Base-by-base conservation (phyloP, 2,329 filamentous ascomycete species). In the Pseudogymnoascus sp. region DNA sequence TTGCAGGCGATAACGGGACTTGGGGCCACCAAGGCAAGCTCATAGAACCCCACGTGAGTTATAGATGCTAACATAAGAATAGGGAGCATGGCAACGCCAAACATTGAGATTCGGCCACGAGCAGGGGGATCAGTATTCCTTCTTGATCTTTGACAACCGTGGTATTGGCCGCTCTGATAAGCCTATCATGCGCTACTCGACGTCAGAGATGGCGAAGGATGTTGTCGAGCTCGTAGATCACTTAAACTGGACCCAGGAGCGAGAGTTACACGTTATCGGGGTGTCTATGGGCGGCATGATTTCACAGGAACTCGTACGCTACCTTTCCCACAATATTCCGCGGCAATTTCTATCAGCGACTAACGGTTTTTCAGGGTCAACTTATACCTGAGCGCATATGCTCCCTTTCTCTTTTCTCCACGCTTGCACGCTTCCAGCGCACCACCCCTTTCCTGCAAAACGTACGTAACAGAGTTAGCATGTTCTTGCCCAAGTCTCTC, bases 271-370 rank as follows among this genome's bases (percentile, higher is more conserved):
- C 75, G 72, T 95, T 59, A 78, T 89, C 34, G 91, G 91, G 61
- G 85, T 93, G 65, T 90, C 87, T 62, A 89, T 96, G 81, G 91
- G 91, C 65, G 91, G 91, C 69, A 96, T 96, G 91, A 93, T 96
- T 68, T 84, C 89, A 2, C 91, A 96, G 74, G 91, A 96, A 75
- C 70, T 96, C 3, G 81, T 79, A 72, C 69, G 74, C 70, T 11
- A 22, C 39, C 20, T 22, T 25, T 5, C 30, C 25, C 20, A 67
- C 69, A 14, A 63, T 60, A 9, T 59, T 18, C 57, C 28, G 5
- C 16, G 6, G 7, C 28, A 37, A 58, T 57, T 32, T 2, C 4
- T 20, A 18, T 43, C 25, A 11, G 9, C n/a, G 11, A 4, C 25
- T 20, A 30, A 60, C 22, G 32, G 30, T 59, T 38, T 25, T 37